phyloP scores from a whole-genome alignment of 2,329 filamentous ascomycete species.

The Helotiales sp. region DNA sequence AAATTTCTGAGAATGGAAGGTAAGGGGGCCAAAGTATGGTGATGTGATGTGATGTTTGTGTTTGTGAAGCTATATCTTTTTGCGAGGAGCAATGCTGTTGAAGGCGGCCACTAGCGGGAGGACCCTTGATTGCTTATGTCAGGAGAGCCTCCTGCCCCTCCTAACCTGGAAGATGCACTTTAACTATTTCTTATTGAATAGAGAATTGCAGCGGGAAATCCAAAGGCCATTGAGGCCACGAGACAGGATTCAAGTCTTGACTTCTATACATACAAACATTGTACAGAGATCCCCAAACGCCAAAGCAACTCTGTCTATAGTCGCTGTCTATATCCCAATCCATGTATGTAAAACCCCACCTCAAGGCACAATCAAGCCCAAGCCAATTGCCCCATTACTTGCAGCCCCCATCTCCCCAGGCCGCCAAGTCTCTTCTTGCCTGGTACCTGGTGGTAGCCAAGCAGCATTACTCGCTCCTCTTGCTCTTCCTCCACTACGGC shows the following conservation, averaged over 20 bases:
- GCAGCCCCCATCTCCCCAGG: constrained; percentile 19
- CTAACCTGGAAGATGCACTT: neutral
- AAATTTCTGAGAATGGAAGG: neutral
- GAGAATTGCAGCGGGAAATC: too few species aligned
- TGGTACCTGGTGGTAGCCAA: constrained; percentile 81
- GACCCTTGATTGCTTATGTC: neutral
- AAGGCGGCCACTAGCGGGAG: constrained; percentile 4
- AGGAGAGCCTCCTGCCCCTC: neutral
- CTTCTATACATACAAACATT: neutral
- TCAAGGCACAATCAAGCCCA: neutral
- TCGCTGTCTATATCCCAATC: neutral
- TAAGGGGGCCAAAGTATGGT: neutral
- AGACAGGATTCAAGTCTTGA: neutral
- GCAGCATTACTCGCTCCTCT: constrained; percentile 47
- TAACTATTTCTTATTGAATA: too few species aligned
- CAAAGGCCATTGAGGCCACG: too few species aligned
- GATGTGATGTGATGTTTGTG: neutral
- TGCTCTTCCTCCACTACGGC: constrained; percentile 45
- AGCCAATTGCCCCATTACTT: neutral
- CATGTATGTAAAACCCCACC: neutral
- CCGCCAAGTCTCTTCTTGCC: constrained; percentile 83
- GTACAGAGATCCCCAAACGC: neutral
- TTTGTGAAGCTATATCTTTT: neutral
- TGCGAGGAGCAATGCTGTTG: constrained; percentile 3
- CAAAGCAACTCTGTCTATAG: neutral